Base-by-base conservation (phyloP, 1,139 yeast genomes). In the Pichia terricola region DNA sequence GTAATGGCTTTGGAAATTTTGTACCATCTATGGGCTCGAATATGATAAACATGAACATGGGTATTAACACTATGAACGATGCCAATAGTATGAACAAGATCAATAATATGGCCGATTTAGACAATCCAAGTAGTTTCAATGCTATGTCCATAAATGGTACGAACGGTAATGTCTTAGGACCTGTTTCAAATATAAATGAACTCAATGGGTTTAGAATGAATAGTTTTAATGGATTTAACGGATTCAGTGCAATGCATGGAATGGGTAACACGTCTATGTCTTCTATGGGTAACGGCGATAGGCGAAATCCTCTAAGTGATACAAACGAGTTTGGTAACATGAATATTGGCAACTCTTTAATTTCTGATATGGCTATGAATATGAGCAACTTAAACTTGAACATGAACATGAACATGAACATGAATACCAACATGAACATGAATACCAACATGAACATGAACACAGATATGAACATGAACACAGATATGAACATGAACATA, bases 151-250 rank as follows among this genome's bases (percentile, higher is more conserved):
- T 39, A 27, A 39, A 39, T 34, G 37, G 22, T 4, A 11, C 33
- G 31, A 28, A 40, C 7, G 31, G 36, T 25, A 16, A 16, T 16
- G 22, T 30, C 33, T 30, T 30, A 11, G 33, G 33, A 30, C 33
- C 33, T 8, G 11, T 11, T 30, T 30, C 33, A 30, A 30, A 16
- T 16, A 16, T 16, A 16, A 16, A 16, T 39, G 10, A 22, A 25
- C 26, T 28, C 16, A 38, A 42, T 30, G 28, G 28, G 5, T 26
- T 35, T 9, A 37, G 37, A 16, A 44, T 43, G 45, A 43, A 37
- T 37, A 41, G 31, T 35, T 9, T 33, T 30, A 30, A 30, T 30
- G 10, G 32, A 30, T 30, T 30, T 30, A 30, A 10, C 10, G 32
- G 10, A 8, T 30, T 30, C 10, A 10, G 32, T 30, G 32, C 32